Evolutionary conservation across 805 yeast species (phyloP), one percentile per base, ranked within the genome.

Genomic region (Barnettozyma californica): DNA sequence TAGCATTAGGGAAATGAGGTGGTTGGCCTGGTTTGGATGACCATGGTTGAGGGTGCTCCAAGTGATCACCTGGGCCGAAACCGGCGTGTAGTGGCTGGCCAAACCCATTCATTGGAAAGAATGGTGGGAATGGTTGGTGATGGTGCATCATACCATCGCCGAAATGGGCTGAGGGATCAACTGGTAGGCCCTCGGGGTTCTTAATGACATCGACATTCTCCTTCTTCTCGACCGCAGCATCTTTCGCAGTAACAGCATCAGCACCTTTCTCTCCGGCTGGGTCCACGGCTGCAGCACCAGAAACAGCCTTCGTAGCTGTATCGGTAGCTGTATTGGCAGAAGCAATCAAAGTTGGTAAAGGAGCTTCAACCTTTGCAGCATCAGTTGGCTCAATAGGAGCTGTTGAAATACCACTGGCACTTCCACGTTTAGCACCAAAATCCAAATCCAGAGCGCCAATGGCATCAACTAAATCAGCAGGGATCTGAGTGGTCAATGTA

Each of bases 341-440:
- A 44, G 38, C 14, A 13, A 67, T 66, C 13, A 62, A 64, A 27
- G 62, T 62, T n/a, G 68, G 64, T 25, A 60, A 60, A 11, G 65
- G 67, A 14, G 66, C 64, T 21, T 64, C 59, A 40, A 38, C 26
- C 16, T 31, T 31, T 11, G 41, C 45, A 25, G 36, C 47, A 18
- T 44, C 27, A 19, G 47, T 31, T 18, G 43, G 42, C 7, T 40
- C 41, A 20, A 43, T 33, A 18, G 43, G 29, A 35, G 48, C 45
- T 16, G 47, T 41, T 31, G 45, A 54, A 9, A 43, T 46, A n/a
- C 31, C 44, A 18, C 26, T 36, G 23, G 40, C 20, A 14, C 47
- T 45, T 3, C 10, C 33, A 8, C 45, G 45, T n/a, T 43, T 29
- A 20, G 49, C n/a, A 33, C 57, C 57, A 47, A 58, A 61, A 41